Evolutionary conservation across 129 eudicot genomes (phyloP).

Genomic region (Flaveria sonorensis): DNA sequence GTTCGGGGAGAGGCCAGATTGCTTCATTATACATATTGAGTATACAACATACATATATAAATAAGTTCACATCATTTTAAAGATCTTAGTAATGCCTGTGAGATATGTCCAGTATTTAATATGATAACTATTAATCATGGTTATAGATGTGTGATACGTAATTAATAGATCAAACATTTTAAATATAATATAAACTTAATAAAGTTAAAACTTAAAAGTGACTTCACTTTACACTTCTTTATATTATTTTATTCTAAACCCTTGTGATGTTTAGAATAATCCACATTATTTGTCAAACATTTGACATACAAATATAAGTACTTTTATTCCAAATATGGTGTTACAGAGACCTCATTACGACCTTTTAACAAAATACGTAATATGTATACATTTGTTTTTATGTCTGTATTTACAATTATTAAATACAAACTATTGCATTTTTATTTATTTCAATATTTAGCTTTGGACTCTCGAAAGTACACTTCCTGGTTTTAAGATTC

Average conservation of each 20-base stretch:
- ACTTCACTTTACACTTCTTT: not conserved
- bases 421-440: not conserved
- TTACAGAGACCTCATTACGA: not conserved
- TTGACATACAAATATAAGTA: not conserved
- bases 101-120: not conserved
- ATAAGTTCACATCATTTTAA: not conserved
- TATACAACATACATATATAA: not conserved
- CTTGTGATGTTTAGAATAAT: not conserved
- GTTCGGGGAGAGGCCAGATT: too few species aligned
- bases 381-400: not conserved
- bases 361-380: not conserved
- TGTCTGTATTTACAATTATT: not conserved
- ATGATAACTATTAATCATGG: not conserved
- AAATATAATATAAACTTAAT: not conserved
- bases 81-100: not conserved
- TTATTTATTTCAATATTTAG: too few species aligned
- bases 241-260: not conserved
- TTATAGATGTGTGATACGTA: not conserved
- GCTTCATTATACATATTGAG: not conserved
- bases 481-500: too few species aligned
- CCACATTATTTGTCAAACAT: too few species aligned
- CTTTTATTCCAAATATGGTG: not conserved
- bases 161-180: not conserved
- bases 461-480: too few species aligned
- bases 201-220: not conserved